phyloP scores from a whole-genome alignment of 1,284 basidiomycete genomes.

The Cystobasidium slooffiae region DNA sequence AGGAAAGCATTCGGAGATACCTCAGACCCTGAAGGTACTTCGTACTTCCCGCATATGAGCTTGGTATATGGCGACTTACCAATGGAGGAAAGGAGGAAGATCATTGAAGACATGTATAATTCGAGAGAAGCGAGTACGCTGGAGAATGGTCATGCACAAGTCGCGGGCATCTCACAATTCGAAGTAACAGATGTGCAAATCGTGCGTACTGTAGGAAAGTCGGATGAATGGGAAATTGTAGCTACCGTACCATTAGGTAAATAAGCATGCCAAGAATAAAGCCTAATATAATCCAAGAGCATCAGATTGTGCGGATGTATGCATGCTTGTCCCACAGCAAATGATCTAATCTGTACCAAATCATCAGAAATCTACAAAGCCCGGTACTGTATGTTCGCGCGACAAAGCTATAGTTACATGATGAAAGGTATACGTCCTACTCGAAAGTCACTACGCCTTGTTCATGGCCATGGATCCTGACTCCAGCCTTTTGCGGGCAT shows the following conservation, averaged over 20 bases:
- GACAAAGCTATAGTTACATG: neutral
- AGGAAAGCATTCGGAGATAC: constrained; percentile 27
- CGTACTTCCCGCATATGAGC: constrained; percentile 49
- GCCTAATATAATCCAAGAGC: neutral
- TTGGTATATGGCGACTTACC: constrained; percentile 48
- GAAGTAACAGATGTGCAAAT: constrained; percentile 41
- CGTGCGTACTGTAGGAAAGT: constrained; percentile 40
- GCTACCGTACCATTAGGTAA: constrained; percentile 33
- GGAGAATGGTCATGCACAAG: constrained; percentile 27
- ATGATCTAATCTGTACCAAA: too few relatives aligned
- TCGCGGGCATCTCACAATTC: constrained; percentile 38
- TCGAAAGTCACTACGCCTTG: constrained; percentile 40
- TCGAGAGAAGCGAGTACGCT: constrained; percentile 7
- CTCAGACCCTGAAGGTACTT: constrained; percentile 21
- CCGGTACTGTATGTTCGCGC: neutral
- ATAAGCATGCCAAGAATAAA: neutral
- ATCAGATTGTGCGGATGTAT: too few relatives aligned
- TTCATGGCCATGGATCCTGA: constrained; percentile 37
- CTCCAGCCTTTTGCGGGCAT: constrained; percentile 46
- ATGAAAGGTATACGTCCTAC: neutral
- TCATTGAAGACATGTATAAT: constrained; percentile 41
- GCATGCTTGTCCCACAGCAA: too few relatives aligned
- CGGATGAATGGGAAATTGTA: constrained; percentile 47
- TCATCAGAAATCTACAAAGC: too few relatives aligned
- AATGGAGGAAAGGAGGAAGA: constrained; percentile 9